Evolutionary conservation across 805 yeast genomes (phyloP), one percentile per base, ranked within the genome.

Genomic region (Candida golubevii): DNA sequence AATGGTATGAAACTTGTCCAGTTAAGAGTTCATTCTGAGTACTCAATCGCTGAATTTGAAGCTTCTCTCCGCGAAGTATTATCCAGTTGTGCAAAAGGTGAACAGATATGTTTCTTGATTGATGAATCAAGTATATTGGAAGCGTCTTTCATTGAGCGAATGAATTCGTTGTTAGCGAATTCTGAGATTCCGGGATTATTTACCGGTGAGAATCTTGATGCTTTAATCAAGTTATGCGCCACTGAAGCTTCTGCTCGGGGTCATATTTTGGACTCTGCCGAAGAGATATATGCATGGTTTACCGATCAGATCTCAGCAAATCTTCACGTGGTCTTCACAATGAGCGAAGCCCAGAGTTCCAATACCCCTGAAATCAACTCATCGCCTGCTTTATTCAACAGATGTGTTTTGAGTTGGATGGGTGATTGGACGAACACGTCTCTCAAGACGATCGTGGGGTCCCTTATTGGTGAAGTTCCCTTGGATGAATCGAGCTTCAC

Each of bases 91-190:
- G 72, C 65, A 2, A 62, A 65, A 30, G 87, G 85, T 6, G 83
- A 83, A 51, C 75, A 71, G 41, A 61, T 82, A 0, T 85, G 95
- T 51, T 78, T 88, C 44, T 68, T 90, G 15, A 73, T 91, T 14
- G 96, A 88, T 53, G 97, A 91, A 54, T 80, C 95, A 0, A 79
- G 83, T 27, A 78, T 89, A 40, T 54, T 82, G 35, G 90, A 87
- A 30, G 72, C 95, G 0, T 71, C 93, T 0, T 91, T 90, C 57
- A 63, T 91, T 28, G 98, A 91, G 61, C 69, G 96, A 48, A 88
- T 91, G 93, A 91, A 91, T 55, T 87, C 96, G 0, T 66, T 91
- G n/a, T 71, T 91, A 33, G 97, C 97, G 0, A 91, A 91, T 62
- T 86, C 96, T 0, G 97, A 91, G 56, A 75, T 89, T 33, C 97